Conservation (phyloP, 2,329 filamentous ascomycete genomes). For the Xylaria sp. region DNA sequence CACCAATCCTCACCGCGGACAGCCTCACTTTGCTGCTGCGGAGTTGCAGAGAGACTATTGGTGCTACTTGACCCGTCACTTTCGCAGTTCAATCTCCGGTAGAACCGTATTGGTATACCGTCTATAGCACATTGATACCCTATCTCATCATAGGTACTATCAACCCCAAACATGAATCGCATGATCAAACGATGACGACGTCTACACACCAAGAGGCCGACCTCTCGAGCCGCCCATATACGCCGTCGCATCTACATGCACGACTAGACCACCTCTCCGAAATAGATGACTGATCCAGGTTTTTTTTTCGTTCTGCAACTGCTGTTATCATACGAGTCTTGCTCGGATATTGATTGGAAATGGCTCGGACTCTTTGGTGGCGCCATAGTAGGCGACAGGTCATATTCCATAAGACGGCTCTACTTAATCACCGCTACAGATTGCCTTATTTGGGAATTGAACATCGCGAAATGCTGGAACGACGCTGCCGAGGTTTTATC, state of each 20-base stretch:
- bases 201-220: conserved; percentile 1
- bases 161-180: conserved; percentile 19
- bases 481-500: neutral
- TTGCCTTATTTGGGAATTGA: conserved; percentile 33
- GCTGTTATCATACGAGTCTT: conserved; percentile 22
- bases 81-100: conserved; percentile 31
- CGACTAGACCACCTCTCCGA: neutral
- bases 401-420: conserved; percentile 28
- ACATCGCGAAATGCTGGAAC: conserved; percentile 7
- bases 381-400: conserved; percentile 29
- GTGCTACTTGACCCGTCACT: conserved; percentile 42
- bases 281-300: neutral
- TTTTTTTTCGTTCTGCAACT: neutral
- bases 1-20: conserved; percentile 44
- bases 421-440: conserved; percentile 36
- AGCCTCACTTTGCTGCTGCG: conserved; percentile 36
- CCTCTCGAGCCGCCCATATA: conserved; percentile 6
- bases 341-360: conserved; percentile 21
- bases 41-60: conserved; percentile 33
- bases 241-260: neutral
- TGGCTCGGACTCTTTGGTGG: conserved; percentile 5
- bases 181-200: conserved; percentile 19
- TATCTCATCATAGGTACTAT: conserved; percentile 1
- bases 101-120: conserved; percentile 20
- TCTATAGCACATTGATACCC: neutral